These are phyloP conservation scores for Phascolomyces articulosus DNA, from an alignment of 371 early-diverging fungal genomes.

Conservation along the genomic window DNA sequence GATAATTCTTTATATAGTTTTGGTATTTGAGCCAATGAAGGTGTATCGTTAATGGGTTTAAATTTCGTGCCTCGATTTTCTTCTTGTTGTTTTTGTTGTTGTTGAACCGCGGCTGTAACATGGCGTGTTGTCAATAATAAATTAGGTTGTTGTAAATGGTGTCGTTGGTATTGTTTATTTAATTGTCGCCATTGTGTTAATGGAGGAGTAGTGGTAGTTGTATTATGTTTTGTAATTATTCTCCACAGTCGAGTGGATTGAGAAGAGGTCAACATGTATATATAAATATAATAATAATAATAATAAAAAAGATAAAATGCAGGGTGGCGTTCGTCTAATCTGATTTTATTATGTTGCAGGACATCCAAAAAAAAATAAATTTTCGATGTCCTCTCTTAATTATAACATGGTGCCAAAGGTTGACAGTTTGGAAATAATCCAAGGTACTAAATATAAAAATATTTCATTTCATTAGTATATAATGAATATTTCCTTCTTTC, in stretches of 20 bases:
- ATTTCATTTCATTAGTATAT: too few species aligned
- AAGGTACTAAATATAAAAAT: neutral
- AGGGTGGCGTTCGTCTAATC: neutral
- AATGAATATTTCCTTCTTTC: too few species aligned
- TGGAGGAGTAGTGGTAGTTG: neutral
- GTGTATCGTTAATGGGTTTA: slow-evolving; percentile 35
- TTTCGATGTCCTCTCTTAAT: neutral
- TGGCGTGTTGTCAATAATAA: slow-evolving; percentile 13
- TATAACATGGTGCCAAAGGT: neutral
- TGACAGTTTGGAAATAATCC: neutral
- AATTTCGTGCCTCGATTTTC: slow-evolving; percentile 34
- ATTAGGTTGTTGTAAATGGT: neutral
- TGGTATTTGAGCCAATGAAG: slow-evolving; percentile 45
- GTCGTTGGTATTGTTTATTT: neutral
- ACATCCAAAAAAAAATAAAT: neutral
- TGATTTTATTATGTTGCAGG: neutral
- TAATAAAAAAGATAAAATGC: too few species aligned
- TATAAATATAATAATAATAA: too few species aligned
- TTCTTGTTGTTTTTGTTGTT: neutral
- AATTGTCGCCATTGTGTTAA: neutral
- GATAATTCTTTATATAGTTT: slow-evolving; percentile 63
- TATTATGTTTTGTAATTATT: neutral
- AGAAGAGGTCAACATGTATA: neutral
- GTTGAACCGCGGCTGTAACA: slow-evolving; percentile 9
- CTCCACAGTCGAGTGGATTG: neutral